Evolutionary conservation across 140 eudicot genomes (phyloP), one percentile per base, ranked within the genome.

Genomic region (Stevia rebaudiana): DNA sequence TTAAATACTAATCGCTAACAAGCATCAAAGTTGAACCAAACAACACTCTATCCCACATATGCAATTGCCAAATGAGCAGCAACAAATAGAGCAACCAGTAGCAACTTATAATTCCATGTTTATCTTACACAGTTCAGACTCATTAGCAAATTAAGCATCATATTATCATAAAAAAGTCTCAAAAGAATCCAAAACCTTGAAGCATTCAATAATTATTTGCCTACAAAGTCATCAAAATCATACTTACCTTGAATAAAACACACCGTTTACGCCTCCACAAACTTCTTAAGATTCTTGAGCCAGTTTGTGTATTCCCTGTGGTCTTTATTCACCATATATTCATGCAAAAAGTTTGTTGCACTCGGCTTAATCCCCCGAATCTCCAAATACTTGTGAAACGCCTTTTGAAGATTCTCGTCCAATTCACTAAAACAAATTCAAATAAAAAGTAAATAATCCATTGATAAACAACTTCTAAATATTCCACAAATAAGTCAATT

Each of bases 401-500:
- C 97, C 86, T 86, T 88, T 72, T 94, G 97, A 71, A 85, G 63
- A 82, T 94, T 88, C 75, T 85, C 97, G 65, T 88, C 95, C 94
- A 91, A 77, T 58, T 91, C 95, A 74, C 98, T 91, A 65, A 43
- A 3, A 72, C 17, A 58, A 9, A 23, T 7, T 36, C 2, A 40
- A 11, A 11, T 42, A 12, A 6, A n/a, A 36, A 36, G 7, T 36
- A 36, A 36, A 4, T 28, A 28, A 28, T 28, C 33, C 4, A 28
- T n/a, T n/a, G n/a, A n/a, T n/a, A n/a, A 33, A 33, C 41, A 0
- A 7, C 1, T 36, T 36, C 41, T 36, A 2, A 5, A 4, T n/a
- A 36, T 1, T 6, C 7, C 41, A 36, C 11, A 36, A 36, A 36
- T 4, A 36, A 8, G 7, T 36, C 10, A 36, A 33, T 0, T 36